Percentiles rank a stretch among this genome's conserved stretches.
These are phyloP conservation scores for Pichia californica DNA, from an alignment of 805 yeast species.

Conservation along the genomic window DNA sequence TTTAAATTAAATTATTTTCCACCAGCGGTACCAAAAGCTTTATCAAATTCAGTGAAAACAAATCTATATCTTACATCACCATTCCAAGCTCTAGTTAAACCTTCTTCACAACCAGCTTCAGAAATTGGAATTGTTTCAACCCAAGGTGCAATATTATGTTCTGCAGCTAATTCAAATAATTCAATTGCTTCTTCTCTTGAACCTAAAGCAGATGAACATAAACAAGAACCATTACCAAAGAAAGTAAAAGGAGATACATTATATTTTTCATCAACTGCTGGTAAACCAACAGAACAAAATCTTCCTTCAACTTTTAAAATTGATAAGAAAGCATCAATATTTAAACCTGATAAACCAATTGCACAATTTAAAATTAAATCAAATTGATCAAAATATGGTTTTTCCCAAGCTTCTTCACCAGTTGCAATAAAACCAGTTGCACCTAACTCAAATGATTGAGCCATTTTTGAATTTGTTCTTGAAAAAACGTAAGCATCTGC, in stretches of 20 bases:
- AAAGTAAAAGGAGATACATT: constrained; percentile 46
- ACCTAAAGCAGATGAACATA: constrained; percentile 43
- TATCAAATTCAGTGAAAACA: constrained; percentile 42
- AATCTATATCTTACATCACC: constrained; percentile 50
- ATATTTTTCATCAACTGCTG: constrained; percentile 33
- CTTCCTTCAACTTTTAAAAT: constrained; percentile 32
- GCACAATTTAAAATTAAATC: constrained; percentile 41
- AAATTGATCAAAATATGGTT: constrained; percentile 27
- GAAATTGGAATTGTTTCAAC: constrained; percentile 43
- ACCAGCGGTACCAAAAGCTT: constrained; percentile 33
- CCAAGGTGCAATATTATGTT: constrained; percentile 43
- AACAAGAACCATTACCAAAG: constrained; percentile 38
- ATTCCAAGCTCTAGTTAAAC: constrained; percentile 38
- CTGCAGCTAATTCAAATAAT: constrained; percentile 39
- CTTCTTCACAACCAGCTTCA: constrained; percentile 36
- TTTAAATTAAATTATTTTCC: neutral
- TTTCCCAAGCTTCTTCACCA: constrained; percentile 37
- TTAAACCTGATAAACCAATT: constrained; percentile 31
- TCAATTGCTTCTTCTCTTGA: constrained; percentile 41
- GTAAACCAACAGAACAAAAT: constrained; percentile 45
- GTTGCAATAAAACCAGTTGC: constrained; percentile 41
- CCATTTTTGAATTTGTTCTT: constrained; percentile 34
- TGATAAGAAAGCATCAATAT: constrained; percentile 31
- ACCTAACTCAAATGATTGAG: constrained; percentile 35
- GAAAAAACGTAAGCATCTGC: constrained; percentile 41